Evolutionary conservation across 2,329 filamentous ascomycete genomes (phyloP).

Genomic region (Lasiodiplodia hormozganensis): DNA sequence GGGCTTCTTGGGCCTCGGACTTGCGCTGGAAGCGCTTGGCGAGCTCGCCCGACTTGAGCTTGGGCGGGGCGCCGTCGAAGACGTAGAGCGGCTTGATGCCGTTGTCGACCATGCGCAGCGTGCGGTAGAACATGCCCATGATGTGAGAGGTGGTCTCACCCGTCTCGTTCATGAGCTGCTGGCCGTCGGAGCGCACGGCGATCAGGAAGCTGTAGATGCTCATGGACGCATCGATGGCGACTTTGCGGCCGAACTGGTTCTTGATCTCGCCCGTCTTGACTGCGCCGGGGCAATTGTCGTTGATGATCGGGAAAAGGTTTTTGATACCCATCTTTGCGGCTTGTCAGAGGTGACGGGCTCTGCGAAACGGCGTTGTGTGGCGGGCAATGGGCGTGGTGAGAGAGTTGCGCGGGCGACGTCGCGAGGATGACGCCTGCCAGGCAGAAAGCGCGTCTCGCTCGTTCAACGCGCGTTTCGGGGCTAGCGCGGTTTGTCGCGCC

Average conservation of each 20-base stretch:
- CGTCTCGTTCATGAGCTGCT: conserved; percentile 93
- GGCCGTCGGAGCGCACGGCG: conserved; percentile 93
- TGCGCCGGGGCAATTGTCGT: conserved; percentile 89
- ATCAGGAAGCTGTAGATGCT: conserved; percentile 99
- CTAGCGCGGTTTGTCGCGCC: conserved; percentile 10
- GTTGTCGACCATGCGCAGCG: conserved; percentile 96
- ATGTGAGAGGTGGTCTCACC: conserved; percentile 97
- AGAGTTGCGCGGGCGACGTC: conserved; percentile 19
- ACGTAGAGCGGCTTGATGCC: conserved; percentile 99
- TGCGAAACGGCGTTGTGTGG: conserved; percentile 3
- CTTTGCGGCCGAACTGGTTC: conserved; percentile 97
- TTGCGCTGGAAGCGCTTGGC: conserved; percentile 97
- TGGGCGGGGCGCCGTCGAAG: conserved; percentile 95
- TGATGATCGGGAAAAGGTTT: conserved; percentile 56
- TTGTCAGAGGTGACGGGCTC: not conserved
- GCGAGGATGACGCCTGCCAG: conserved; percentile 14
- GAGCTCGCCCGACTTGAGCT: conserved; percentile 95
- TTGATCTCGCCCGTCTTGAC: conserved; percentile 98
- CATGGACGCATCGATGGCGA: conserved; percentile 94
- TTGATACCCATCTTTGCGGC: conserved; percentile 47
- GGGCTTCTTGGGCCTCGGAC: conserved; percentile 84
- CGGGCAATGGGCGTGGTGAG: conserved; percentile 19
- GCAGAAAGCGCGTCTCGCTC: conserved; percentile 22
- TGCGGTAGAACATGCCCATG: conserved; percentile 99
- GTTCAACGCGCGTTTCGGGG: conserved; percentile 18